Percentiles rank a stretch among this genome's conserved stretches.
phyloP scores from a whole-genome alignment of 495 filamentous ascomycete species.

The Cryomyces antarcticus region DNA sequence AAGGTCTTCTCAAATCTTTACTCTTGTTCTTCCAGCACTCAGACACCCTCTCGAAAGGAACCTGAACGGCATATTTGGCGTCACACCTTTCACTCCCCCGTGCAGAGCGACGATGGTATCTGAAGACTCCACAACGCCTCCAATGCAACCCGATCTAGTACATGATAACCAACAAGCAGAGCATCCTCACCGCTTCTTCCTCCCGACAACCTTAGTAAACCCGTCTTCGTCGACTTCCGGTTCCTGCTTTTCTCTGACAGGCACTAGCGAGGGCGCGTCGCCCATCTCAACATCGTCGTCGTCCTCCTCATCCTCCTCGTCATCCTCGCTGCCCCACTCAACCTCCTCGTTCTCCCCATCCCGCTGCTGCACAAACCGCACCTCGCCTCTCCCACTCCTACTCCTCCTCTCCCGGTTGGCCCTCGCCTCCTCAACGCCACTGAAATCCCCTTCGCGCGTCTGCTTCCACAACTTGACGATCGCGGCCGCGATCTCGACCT shows the following conservation, averaged over 20 bases:
- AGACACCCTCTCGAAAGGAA: no score
- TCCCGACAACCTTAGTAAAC: conserved; percentile 71
- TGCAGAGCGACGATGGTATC: no score
- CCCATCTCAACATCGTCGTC: conserved; percentile 32
- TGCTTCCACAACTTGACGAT: conserved; percentile 47
- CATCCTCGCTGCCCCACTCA: conserved; percentile 21
- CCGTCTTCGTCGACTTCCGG: conserved; percentile 85
- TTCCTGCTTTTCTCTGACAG: conserved; percentile 29
- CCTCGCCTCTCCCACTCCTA: conserved; percentile 27
- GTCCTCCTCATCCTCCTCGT: conserved; percentile 27
- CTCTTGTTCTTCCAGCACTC: no score
- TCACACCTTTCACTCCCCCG: no score
- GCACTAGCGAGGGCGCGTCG: conserved; percentile 42
- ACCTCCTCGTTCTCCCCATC: conserved; percentile 36
- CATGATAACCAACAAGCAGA: neutral
- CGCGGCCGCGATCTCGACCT: conserved; percentile 45
- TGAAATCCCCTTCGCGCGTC: conserved; percentile 42
- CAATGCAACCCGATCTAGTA: no score
- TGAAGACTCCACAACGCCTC: no score
- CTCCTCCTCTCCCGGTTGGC: conserved; percentile 1
- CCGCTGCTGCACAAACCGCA: conserved; percentile 25
- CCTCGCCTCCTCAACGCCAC: conserved; percentile 32
- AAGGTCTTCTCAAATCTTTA: no score
- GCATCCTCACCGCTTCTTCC: conserved; percentile 34
- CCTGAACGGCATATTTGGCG: no score